Evolutionary conservation across 1,284 basidiomycete species (phyloP).

Genomic region (Cryptococcus amylolentus): DNA sequence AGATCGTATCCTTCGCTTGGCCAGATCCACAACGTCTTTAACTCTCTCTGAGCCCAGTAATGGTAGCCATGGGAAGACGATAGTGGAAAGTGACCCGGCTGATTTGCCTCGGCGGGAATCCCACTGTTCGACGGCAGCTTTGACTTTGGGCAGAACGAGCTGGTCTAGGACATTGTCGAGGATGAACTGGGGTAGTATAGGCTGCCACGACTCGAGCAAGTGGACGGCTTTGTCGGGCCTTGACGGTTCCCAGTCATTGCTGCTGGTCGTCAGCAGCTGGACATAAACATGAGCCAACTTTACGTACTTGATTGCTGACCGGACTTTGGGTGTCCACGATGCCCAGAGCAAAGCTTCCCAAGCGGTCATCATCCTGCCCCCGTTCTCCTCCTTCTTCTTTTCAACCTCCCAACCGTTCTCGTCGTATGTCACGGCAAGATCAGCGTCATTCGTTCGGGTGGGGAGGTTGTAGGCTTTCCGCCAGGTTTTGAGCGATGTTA

Average conservation of each 20-base stretch:
- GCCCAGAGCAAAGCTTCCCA: slow-evolving; percentile 94
- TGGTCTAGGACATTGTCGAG: slow-evolving; percentile 94
- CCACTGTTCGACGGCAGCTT: slow-evolving; percentile 81
- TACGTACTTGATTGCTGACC: slow-evolving; percentile 72
- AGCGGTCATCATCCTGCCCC: slow-evolving; percentile 70
- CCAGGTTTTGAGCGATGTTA: slow-evolving; percentile 46
- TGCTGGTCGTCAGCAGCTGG: slow-evolving; percentile 24
- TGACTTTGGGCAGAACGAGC: slow-evolving; percentile 86
- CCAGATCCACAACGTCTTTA: slow-evolving; percentile 76
- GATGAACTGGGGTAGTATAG: slow-evolving; percentile 83
- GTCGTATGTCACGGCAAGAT: neutral
- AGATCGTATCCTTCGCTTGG: slow-evolving; percentile 75
- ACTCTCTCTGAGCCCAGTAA: slow-evolving; percentile 68
- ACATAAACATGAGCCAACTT: neutral
- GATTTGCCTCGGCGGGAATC: slow-evolving; percentile 53
- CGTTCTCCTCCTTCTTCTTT: slow-evolving; percentile 3
- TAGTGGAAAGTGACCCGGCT: slow-evolving; percentile 60
- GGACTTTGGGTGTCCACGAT: slow-evolving; percentile 89
- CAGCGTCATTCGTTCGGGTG: slow-evolving; percentile 9
- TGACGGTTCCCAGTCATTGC: slow-evolving; percentile 81
- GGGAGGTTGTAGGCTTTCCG: slow-evolving; percentile 40
- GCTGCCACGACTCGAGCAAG: slow-evolving; percentile 83
- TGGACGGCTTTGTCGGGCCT: slow-evolving; percentile 70
- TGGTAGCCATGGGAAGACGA: slow-evolving; percentile 96
- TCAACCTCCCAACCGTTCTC: neutral